Base-by-base conservation (phyloP, 805 yeast genomes). In the Yamadazyma tumulicola region DNA sequence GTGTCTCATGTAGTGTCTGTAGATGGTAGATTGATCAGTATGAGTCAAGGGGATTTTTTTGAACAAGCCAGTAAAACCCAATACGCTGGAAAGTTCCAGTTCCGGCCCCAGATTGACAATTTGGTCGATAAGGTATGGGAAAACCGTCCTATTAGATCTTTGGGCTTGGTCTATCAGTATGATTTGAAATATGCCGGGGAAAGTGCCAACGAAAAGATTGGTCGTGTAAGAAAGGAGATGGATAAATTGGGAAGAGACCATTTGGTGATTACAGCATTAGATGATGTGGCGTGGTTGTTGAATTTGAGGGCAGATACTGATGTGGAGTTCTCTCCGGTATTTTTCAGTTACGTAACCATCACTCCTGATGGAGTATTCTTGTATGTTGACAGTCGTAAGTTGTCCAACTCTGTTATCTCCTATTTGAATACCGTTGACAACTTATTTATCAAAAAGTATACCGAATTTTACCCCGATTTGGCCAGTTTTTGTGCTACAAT, bases 271-370 rank as follows among this genome's bases (percentile, higher is more conserved):
- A 48, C 53, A 10, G 80, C 89, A 0, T 62, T 89, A 35, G 97
- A 91, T 61, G 96, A 89, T 48, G 75, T 88, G 37, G 93, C 95
- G 4, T 89, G 97, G 96, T 62, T 88, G 27, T 52, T 74, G 39
- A 74, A 74, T 42, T 53, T 75, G 37, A 76, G 98, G 44, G 85
- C 89, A 4, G 74, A 59, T 30, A 40, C 72, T 15, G 97, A 91
- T 55, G 81, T 91, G 39, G 81, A 80, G 4, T 91, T 73, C 54
- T 81, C 82, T 50, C 97, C 97, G 0, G 91, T 88, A 2, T 93
- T 91, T 55, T 87, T 79, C 59, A 68, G 89, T 6, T 84, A 79
- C 48, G 64, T 76, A 1, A 53, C 73, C 1, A 41, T 69, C 13
- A 47, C 60, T 6, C 24, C 38, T 14, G 43, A 61, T 2, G 46